These are phyloP conservation scores for Straminergon stramineum DNA, from an alignment of 225 moss, liverwort and hornwort genomes.

Conservation along the genomic window DNA sequence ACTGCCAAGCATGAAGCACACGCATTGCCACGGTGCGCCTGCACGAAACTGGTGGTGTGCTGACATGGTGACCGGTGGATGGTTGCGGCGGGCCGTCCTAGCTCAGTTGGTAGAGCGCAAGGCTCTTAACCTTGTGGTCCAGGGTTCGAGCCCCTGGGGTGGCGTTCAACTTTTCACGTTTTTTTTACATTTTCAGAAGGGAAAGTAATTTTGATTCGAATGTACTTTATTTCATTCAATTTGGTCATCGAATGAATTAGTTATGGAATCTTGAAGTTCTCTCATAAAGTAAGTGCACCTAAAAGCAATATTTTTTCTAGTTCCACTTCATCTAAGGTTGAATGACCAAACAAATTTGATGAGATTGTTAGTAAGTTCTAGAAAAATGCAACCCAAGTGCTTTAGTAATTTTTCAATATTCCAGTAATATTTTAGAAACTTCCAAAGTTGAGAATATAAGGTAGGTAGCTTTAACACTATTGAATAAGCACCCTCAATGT, in stretches of 20 bases:
- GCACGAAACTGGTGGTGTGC: no score
- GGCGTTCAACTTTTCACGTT: background rate
- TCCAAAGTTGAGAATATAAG: accelerated
- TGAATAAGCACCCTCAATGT: no score
- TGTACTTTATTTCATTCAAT: no score
- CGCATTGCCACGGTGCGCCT: accelerated
- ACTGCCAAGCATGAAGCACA: accelerated
- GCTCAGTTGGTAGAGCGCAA: constrained; percentile 10
- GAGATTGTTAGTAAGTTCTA: background rate
- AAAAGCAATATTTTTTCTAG: background rate
- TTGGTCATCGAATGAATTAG: background rate
- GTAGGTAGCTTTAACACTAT: background rate
- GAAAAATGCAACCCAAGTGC: background rate
- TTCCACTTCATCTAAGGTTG: background rate
- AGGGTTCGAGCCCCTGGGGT: constrained; percentile 12
- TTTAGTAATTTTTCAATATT: background rate
- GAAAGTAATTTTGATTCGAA: background rate
- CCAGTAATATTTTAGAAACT: background rate
- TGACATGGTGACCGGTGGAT: accelerated
- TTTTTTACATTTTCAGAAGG: background rate
- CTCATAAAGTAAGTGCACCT: no score
- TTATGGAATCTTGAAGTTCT: background rate
- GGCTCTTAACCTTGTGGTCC: constrained; percentile 13
- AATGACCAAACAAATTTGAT: background rate
- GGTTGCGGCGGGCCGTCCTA: background rate